Evolutionary conservation across 768 basidiomycete species (phyloP), one percentile per base, ranked within the genome.

Genomic region (Lentinula lateritia): DNA sequence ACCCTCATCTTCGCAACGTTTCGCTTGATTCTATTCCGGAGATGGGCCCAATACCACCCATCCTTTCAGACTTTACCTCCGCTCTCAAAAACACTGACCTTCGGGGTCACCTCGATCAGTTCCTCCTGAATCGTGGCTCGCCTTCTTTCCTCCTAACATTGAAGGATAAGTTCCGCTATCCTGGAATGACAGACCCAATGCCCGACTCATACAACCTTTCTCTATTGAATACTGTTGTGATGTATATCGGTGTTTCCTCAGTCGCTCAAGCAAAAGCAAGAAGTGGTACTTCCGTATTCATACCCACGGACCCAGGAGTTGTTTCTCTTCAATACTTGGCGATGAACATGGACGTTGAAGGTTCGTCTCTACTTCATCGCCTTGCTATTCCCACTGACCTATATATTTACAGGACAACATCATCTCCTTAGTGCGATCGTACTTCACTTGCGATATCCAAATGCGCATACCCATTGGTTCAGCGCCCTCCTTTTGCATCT

Each of bases 381-480:
- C 41, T 54, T 48, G 45, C 20, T 15, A 20, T 12, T 8, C 6
- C 5, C 41, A 20, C 52, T 6, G 53, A 6, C 23, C 5, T 6
- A 55, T 8, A 2, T 50, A 43, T 50, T 55, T 41, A 1, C 66
- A 98, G 96, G 95, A 65, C 95, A 97, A 86, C 93, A 98, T 76
- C 90, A 94, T 74, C 81, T 98, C 65, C 77, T 98, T 66, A 93
- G 88, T 67, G 87, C 95, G n/a, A 88, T 96, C 73, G 90, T 93
- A 48, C 84, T 95, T 67, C 96, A 98, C 72, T 79, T 99, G 65
- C 92, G 97, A 68, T 98, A 96, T 81, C 96, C 97, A 36, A 97
- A 95, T 69, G 92, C 95, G 9, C 97, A 99, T 80, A 99, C 96
- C 54, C 90, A 93, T 73, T 99, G 95, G 94, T 98, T 96, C 82